phyloP scores from a whole-genome alignment of 495 filamentous ascomycete species.

The Podospora didyma region DNA sequence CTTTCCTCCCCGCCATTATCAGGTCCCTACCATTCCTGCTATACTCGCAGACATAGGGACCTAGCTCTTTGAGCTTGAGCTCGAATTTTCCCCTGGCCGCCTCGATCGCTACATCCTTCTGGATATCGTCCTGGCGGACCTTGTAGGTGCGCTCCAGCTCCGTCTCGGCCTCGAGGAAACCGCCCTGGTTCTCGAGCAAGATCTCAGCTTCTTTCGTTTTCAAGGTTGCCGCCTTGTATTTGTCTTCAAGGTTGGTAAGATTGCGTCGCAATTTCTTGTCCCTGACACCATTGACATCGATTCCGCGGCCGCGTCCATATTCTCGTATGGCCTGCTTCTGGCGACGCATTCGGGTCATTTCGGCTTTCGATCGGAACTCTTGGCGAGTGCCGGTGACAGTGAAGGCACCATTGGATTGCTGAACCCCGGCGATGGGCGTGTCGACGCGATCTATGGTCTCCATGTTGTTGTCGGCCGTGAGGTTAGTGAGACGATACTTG shows the following conservation, averaged over 20 bases:
- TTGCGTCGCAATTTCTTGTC: conserved; percentile 90
- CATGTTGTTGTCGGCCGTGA: conserved; percentile 17
- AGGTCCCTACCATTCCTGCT: conserved; percentile 83
- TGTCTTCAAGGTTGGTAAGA: conserved; percentile 69
- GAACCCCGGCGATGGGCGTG: conserved; percentile 15
- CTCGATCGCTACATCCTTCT: conserved; percentile 66
- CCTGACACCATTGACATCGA: conserved; percentile 52
- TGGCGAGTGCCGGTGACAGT: conserved; percentile 39
- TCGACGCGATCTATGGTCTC: conserved; percentile 17
- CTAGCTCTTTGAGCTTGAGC: conserved; percentile 73
- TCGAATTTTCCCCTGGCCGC: conserved; percentile 91
- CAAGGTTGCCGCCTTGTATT: conserved; percentile 74
- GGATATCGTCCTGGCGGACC: conserved; percentile 85
- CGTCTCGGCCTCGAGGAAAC: conserved; percentile 82
- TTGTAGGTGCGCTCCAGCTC: conserved; percentile 90
- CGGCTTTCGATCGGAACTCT: conserved; percentile 38
- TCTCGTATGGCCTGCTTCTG: conserved; percentile 62
- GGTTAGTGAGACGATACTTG: background rate
- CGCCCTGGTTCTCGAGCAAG: conserved; percentile 78
- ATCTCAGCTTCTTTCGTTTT: conserved; percentile 94
- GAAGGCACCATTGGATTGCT: conserved; percentile 42
- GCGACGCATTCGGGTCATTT: conserved; percentile 40
- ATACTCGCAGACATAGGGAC: conserved; percentile 85
- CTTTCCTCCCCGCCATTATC: conserved; percentile 82
- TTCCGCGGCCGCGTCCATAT: conserved; percentile 79